Percentiles rank a stretch among this genome's conserved stretches.
phyloP scores from a whole-genome alignment of 495 filamentous ascomycete genomes.

The Neurospora sp. region DNA sequence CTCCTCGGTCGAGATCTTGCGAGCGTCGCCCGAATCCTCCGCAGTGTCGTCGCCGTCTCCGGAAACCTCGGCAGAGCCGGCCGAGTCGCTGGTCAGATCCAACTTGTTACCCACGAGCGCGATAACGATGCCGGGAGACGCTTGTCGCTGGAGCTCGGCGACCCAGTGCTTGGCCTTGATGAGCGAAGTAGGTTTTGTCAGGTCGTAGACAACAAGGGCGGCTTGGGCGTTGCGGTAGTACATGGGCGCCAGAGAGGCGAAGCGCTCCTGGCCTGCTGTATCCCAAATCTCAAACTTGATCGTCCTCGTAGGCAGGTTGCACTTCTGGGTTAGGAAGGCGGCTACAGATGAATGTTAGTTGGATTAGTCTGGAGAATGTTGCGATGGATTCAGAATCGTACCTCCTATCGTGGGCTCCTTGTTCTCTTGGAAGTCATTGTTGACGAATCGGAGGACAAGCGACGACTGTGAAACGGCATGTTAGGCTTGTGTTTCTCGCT shows the following conservation, averaged over 20 bases:
- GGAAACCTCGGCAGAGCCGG: conserved; percentile 29
- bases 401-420: conserved; percentile 99
- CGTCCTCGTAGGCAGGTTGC: conserved; percentile 84
- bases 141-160: conserved; percentile 92
- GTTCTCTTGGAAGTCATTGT: conserved; percentile 99
- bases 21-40: conserved; percentile 63
- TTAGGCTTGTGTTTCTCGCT: conserved; percentile 11
- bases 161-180: conserved; percentile 99
- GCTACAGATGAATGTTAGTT: conserved; percentile 39
- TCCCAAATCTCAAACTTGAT: conserved; percentile 99
- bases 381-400: conserved; percentile 31
- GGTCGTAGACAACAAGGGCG: conserved; percentile 97
- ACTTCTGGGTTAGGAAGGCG: conserved; percentile 97
- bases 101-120: conserved; percentile 96
- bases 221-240: conserved; percentile 99
- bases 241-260: conserved; percentile 95
- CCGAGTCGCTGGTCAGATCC: conserved; percentile 61
- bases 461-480: conserved; percentile 57
- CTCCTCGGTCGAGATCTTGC: conserved; percentile 78
- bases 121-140: conserved; percentile 95
- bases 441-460: conserved; percentile 94
- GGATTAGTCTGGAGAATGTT: not conserved
- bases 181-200: conserved; percentile 92
- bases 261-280: conserved; percentile 96
- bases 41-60: conserved; percentile 22